Conservation (phyloP, 306 rosid genomes). For the Vicia faba region DNA sequence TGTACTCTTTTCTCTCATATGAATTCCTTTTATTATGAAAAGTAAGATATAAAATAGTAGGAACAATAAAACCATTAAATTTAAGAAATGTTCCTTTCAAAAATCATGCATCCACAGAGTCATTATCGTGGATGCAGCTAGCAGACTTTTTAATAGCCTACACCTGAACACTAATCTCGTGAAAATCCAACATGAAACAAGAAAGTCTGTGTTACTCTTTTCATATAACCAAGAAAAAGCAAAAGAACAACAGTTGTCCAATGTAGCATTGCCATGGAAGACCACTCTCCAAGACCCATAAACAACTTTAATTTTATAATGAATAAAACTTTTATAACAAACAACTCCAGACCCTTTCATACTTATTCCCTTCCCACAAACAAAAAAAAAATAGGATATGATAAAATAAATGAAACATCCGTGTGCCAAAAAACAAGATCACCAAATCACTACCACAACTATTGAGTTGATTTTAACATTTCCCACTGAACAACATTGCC, state of each 20-base stretch:
- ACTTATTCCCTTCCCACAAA: background rate
- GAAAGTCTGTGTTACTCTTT: background rate
- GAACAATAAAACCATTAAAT: constrained; percentile 5
- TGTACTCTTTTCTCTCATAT: constrained; percentile 3
- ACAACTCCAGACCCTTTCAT: background rate
- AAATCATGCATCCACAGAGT: constrained; percentile 10
- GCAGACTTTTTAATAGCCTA: background rate
- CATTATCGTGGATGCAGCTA: background rate
- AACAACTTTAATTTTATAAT: background rate
- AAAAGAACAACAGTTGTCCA: background rate
- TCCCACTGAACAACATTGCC: background rate
- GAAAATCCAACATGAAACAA: background rate
- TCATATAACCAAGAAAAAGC: background rate
- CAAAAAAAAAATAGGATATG: background rate
- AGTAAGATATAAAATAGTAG: constrained; percentile 1
- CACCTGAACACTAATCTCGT: background rate
- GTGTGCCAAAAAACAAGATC: background rate
- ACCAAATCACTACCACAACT: background rate
- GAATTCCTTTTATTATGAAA: background rate
- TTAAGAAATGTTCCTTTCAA: background rate
- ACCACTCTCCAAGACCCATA: background rate
- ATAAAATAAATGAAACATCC: too few relatives aligned
- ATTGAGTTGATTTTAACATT: background rate
- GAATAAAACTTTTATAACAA: background rate
- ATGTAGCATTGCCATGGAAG: background rate